Evolutionary conservation across 2,329 filamentous ascomycete species (phyloP).

Genomic region (Claviceps sorghi): DNA sequence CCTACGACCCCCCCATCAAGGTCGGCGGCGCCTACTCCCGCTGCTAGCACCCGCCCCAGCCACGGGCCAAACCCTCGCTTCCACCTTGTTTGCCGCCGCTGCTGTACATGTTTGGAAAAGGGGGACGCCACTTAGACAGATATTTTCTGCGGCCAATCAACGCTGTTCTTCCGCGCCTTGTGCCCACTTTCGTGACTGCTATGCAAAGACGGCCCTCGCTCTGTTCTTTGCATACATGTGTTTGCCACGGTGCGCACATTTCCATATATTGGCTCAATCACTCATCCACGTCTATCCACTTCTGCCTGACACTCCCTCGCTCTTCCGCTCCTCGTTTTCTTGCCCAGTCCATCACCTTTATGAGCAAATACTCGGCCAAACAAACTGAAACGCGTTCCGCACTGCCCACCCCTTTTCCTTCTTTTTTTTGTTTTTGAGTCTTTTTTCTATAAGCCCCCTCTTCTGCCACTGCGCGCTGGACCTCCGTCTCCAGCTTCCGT

Average conservation of each 20-base stretch:
- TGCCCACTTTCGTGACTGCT: background rate
- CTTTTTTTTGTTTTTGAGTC: constrained; percentile 4
- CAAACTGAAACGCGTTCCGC: constrained; percentile 5
- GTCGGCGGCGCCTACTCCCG: background rate
- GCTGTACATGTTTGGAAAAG: no score
- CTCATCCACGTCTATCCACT: constrained; percentile 14
- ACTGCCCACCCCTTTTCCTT: background rate
- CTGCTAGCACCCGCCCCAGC: background rate
- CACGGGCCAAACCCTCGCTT: no score
- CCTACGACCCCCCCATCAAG: background rate
- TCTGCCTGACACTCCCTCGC: constrained; percentile 10
- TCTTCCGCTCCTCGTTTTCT: constrained; percentile 2
- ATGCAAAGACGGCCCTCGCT: background rate
- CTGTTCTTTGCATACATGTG: background rate
- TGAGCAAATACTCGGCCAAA: constrained; percentile 4
- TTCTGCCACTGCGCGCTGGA: background rate
- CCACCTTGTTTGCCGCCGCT: no score
- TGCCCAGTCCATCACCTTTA: constrained; percentile 11
- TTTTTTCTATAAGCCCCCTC: constrained; percentile 2
- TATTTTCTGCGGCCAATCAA: no score
- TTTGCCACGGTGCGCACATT: constrained; percentile 10
- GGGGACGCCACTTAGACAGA: no score
- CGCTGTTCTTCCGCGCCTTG: no score
- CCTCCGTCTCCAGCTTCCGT: background rate
- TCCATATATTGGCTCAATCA: constrained; percentile 17